Base-by-base conservation (phyloP, 2,329 filamentous ascomycete genomes). In the Clarireedia paspali region DNA sequence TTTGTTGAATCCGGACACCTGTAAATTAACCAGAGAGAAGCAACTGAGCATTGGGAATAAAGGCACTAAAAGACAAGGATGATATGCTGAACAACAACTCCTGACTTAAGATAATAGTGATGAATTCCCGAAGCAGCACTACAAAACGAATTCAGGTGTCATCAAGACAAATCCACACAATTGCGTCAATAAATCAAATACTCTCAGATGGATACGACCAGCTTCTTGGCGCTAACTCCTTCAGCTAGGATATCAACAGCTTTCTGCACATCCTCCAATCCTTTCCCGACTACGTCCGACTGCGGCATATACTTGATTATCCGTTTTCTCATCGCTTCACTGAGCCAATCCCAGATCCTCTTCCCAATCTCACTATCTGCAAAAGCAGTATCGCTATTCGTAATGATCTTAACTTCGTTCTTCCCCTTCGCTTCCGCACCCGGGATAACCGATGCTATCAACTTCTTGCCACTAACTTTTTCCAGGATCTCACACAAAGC, bases 181-280 rank as follows among this genome's bases (percentile, higher is more conserved):
- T 14, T 3, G 12, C 9, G 30, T 34, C 30, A 34, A 9, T 30
- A 34, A 34, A 34, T 34, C 30, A 9, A 34, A 34, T 34, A 34
- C 10, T 9, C 30, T 34, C 10, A 34, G 9, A 34, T 34, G 30
- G 24, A 42, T 14, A 53, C 27, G 17, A 50, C 50, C 44, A 47
- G 4, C n/a, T 48, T 27, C 56, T 58, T 47, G n/a, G 48, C 52
- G 38, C 34, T 44, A 12, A 47, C 30, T 39, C 45, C 40, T 52
- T 50, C n/a, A 14, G 39, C 50, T 3, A 53, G 24, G 4, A 53
- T 17, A 47, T 53, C 50, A 47, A 27, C 20, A 7, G 23, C 50
- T 24, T 46, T 26, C 40, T 53, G 50, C 10, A 47, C 9, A 38
- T 53, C 39, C 40, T 47, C 50, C 39, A 53, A 20, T n/a, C 50